Evolutionary conservation across 2,329 filamentous ascomycete species (phyloP).

Genomic region (Colletotrichum zoysiae): DNA sequence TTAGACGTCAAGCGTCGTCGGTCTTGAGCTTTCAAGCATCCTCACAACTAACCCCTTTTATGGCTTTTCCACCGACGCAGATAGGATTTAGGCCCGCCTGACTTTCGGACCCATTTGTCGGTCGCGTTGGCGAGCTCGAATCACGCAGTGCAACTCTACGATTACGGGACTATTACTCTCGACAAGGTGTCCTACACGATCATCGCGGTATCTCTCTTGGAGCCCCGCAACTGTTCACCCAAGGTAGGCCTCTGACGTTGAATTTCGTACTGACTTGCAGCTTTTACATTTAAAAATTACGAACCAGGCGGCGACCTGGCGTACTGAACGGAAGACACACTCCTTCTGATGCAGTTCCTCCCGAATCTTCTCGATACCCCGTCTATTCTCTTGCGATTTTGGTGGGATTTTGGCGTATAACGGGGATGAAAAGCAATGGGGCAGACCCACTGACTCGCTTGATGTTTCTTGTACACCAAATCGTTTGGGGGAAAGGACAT

Average conservation of each 20-base stretch:
- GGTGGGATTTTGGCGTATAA: conserved; percentile 38
- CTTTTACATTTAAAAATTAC: conserved; percentile 12
- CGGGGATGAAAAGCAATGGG: conserved; percentile 15
- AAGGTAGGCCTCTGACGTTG: conserved; percentile 35
- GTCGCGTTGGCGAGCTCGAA: neutral
- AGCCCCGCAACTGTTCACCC: neutral
- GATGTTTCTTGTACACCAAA: conserved; percentile 32
- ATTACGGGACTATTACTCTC: neutral
- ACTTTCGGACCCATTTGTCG: neutral
- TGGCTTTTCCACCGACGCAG: conserved; percentile 3
- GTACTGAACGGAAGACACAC: conserved; percentile 10
- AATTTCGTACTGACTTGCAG: conserved; percentile 37
- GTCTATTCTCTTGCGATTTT: conserved; percentile 35
- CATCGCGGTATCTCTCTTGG: neutral
- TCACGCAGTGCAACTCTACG: no score
- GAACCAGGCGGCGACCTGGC: conserved; percentile 11
- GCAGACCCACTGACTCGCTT: conserved; percentile 1
- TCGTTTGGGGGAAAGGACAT: neutral
- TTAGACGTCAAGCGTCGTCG: conserved; percentile 47
- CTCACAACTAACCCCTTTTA: conserved; percentile 33
- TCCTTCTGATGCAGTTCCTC: conserved; percentile 8
- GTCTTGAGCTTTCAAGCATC: conserved; percentile 37
- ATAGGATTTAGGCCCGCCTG: conserved; percentile 20
- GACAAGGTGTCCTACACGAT: neutral
- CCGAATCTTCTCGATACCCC: conserved; percentile 37